A percentile compares a stretch with the other conserved stretches of the same genome.
phyloP scores from a whole-genome alignment of 345 rosid genomes.

The Hypericum perforatum region DNA sequence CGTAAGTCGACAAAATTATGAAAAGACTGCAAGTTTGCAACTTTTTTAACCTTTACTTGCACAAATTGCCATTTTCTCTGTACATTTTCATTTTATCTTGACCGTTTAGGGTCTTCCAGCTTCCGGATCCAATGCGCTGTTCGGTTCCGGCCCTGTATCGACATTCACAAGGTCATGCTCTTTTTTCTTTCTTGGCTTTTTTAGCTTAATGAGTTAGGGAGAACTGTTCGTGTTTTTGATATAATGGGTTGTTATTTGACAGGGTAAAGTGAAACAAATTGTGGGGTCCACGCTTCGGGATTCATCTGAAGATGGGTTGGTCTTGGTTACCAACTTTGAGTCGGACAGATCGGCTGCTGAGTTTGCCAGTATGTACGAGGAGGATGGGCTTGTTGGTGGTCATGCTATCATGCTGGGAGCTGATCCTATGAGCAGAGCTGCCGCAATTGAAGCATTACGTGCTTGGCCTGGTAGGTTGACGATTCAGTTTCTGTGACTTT shows the following conservation, averaged over 20 bases:
- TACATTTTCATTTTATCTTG: not conserved
- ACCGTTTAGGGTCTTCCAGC: not conserved
- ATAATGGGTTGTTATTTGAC: not conserved
- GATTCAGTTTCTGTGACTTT: not conserved
- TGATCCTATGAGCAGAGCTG: constrained; percentile 75
- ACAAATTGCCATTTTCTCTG: no score
- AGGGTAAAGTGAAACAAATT: constrained; percentile 96
- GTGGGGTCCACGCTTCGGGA: constrained; percentile 88
- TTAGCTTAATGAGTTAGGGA: not conserved
- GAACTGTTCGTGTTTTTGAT: not conserved
- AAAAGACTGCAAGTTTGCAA: no score
- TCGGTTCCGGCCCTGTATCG: constrained; percentile 6
- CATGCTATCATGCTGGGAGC: constrained; percentile 95
- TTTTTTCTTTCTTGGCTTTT: not conserved
- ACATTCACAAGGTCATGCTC: not conserved
- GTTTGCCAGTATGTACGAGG: constrained; percentile 64
- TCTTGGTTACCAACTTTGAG: constrained; percentile 76
- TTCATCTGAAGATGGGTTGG: constrained; percentile 49
- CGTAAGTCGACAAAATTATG: no score
- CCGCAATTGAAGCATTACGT: constrained; percentile 65
- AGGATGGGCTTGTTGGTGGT: constrained; percentile 74
- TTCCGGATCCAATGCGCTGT: not conserved
- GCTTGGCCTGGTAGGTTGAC: constrained; percentile 66
- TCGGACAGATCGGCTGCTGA: constrained; percentile 71
- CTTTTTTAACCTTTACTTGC: no score